phyloP scores from a whole-genome alignment of 78 protist genomes.

The Polysphondylium violaceum region DNA sequence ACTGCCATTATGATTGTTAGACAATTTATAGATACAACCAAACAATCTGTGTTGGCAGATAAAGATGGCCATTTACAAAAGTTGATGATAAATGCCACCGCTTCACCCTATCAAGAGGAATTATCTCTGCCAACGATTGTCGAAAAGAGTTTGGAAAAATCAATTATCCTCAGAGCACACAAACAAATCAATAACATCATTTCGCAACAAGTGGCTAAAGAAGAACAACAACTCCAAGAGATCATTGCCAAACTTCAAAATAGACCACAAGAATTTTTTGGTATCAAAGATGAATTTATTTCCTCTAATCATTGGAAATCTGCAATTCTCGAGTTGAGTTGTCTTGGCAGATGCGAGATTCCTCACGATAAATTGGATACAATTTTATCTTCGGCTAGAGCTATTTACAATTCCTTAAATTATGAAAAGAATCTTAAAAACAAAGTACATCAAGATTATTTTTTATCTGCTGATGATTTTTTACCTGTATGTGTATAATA shows the following conservation, averaged over 20 bases:
- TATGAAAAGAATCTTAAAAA: constrained; percentile 44
- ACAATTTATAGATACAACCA: constrained; percentile 47
- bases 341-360: constrained; percentile 44
- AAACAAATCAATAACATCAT: constrained; percentile 12
- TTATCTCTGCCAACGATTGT: constrained; percentile 29
- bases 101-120: not conserved
- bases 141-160: constrained; percentile 47
- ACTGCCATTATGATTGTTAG: constrained; percentile 14
- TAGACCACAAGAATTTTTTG: constrained; percentile 61
- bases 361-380: constrained; percentile 68
- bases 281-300: constrained; percentile 60
- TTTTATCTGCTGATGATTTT: constrained; percentile 70
- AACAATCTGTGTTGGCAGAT: constrained; percentile 37
- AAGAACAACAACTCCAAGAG: constrained; percentile 37
- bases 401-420: constrained; percentile 56
- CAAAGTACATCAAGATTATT: constrained; percentile 35
- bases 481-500: constrained; percentile 37
- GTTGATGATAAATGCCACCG: not conserved
- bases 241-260: not conserved
- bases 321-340: constrained; percentile 35
- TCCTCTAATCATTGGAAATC: constrained; percentile 68
- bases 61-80: constrained; percentile 28
- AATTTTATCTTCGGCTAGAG: constrained; percentile 50
- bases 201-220: constrained; percentile 39
- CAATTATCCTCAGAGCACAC: constrained; percentile 36